Percentiles rank a stretch among this genome's conserved stretches.
These are phyloP conservation scores for Fusarium sp. DNA, from an alignment of 2,329 filamentous ascomycete genomes.

Conservation along the genomic window DNA sequence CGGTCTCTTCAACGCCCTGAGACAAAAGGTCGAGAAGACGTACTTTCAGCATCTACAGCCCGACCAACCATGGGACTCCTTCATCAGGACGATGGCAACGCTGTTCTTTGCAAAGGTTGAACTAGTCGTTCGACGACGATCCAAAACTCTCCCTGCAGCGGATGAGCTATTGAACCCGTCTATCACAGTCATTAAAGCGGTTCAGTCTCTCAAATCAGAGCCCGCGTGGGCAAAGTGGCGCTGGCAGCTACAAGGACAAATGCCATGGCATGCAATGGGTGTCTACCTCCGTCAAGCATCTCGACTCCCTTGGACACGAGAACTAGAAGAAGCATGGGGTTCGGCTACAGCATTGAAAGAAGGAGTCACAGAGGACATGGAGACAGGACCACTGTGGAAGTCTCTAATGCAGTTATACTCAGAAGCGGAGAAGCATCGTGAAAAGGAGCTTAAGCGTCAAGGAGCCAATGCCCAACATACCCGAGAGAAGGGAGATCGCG, in stretches of 20 bases:
- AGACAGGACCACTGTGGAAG: conserved; percentile 30
- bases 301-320: conserved; percentile 35
- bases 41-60: conserved; percentile 24
- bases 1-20: conserved; percentile 17
- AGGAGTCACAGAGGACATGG: conserved; percentile 6
- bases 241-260: conserved; percentile 47
- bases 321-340: conserved; percentile 42
- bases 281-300: conserved; percentile 40
- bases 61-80: conserved; percentile 21
- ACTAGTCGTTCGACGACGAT: conserved; percentile 32
- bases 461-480: conserved; percentile 4
- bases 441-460: conserved; percentile 12
- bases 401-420: conserved; percentile 22
- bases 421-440: conserved; percentile 22
- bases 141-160: background rate
- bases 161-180: conserved; percentile 7
- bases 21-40: conserved; percentile 16
- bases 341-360: conserved; percentile 17
- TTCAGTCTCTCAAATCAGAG: conserved; percentile 36
- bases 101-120: conserved; percentile 48
- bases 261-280: conserved; percentile 46
- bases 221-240: conserved; percentile 44
- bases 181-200: conserved; percentile 38
- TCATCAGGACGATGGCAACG: conserved; percentile 36
- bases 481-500: background rate